Conservation (phyloP, 768 basidiomycete species). For the Kwoniella heveanensis region DNA sequence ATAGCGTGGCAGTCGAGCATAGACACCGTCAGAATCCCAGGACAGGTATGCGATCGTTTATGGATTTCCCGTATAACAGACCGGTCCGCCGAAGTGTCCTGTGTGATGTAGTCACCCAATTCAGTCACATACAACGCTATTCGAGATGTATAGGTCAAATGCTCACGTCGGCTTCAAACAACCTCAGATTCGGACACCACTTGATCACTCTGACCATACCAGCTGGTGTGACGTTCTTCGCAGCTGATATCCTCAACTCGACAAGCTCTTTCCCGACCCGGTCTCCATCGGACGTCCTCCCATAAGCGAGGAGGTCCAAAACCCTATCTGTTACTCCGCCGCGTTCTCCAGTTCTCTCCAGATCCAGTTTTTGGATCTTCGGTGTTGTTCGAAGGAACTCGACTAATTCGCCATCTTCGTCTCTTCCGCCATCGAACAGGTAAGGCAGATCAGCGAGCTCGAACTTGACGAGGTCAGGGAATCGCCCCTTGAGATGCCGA, state of each 20-base stretch:
- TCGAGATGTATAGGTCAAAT: background rate
- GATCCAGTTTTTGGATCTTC: slow-evolving; percentile 71
- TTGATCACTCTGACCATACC: slow-evolving; percentile 68
- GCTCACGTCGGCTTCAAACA: slow-evolving; percentile 70
- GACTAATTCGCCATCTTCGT: slow-evolving; percentile 58
- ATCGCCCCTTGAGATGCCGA: slow-evolving; percentile 68
- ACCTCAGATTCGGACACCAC: slow-evolving; percentile 65
- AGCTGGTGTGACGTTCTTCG: slow-evolving; percentile 66
- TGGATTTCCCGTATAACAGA: slow-evolving; percentile 36
- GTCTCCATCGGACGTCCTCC: slow-evolving; percentile 18
- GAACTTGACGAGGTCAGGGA: slow-evolving; percentile 73
- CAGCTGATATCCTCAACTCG: slow-evolving; percentile 59
- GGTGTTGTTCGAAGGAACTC: slow-evolving; percentile 71
- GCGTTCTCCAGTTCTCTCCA: slow-evolving; percentile 73
- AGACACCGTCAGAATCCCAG: slow-evolving; percentile 13
- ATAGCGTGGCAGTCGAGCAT: slow-evolving; percentile 41
- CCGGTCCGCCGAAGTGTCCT: slow-evolving; percentile 40
- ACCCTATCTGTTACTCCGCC: slow-evolving; percentile 68
- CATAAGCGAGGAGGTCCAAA: slow-evolving; percentile 67
- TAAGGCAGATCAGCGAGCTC: slow-evolving; percentile 76
- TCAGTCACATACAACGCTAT: background rate
- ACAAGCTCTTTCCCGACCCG: slow-evolving; percentile 25
- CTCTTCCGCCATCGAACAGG: slow-evolving; percentile 65
- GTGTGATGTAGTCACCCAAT: background rate
- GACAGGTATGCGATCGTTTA: slow-evolving; percentile 3